These are phyloP conservation scores for Lactarius pseudohatsudake DNA, from an alignment of 768 basidiomycete genomes.

Conservation along the genomic window DNA sequence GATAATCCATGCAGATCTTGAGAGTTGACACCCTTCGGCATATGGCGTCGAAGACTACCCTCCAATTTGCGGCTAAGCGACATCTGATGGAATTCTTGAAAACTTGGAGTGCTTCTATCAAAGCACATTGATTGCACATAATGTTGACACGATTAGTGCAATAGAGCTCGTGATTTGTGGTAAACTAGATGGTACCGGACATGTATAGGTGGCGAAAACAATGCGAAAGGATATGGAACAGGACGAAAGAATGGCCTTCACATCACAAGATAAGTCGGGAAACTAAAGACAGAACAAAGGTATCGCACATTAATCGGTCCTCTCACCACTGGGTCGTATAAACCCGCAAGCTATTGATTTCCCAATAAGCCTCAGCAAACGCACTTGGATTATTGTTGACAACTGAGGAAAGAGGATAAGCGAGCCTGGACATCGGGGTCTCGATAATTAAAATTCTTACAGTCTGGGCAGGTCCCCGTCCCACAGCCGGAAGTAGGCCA, in stretches of 20 bases:
- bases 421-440: not conserved
- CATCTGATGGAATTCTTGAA: too few species aligned
- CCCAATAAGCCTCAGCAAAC: conserved; percentile 69
- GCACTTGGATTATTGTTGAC: conserved; percentile 58
- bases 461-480: conserved; percentile 41
- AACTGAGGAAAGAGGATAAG: conserved; percentile 37
- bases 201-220: not conserved
- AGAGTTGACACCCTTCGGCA: too few species aligned
- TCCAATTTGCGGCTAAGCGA: too few species aligned
- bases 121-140: too few species aligned
- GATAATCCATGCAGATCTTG: too few species aligned
- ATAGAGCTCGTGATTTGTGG: too few species aligned
- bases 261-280: not conserved
- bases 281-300: not conserved
- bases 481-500: conserved; percentile 40
- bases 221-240: not conserved
- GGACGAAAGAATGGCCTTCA: not conserved
- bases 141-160: too few species aligned
- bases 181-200: not conserved
- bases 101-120: too few species aligned
- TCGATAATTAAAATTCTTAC: conserved; percentile 39
- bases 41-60: too few species aligned
- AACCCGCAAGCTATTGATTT: conserved; percentile 58
- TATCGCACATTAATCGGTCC: not conserved
- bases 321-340: conserved; percentile 39